Evolutionary conservation across 495 filamentous ascomycete species (phyloP).

Genomic region (Lasiosphaeris hirsuta): DNA sequence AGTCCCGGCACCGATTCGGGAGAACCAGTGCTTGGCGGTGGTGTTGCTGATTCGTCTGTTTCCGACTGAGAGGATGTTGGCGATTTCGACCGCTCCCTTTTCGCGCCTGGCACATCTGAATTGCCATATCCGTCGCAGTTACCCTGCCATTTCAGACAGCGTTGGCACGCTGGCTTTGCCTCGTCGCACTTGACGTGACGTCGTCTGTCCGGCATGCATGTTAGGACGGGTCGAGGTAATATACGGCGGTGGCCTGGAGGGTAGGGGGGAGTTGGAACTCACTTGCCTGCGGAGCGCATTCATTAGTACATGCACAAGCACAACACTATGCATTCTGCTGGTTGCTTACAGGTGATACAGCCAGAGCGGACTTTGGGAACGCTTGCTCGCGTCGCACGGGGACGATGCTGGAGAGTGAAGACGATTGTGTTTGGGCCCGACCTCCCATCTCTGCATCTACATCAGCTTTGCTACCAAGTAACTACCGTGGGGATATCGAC

Average conservation of each 20-base stretch:
- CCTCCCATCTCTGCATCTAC: not conserved
- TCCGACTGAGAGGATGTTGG: conserved; percentile 2
- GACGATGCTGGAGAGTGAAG: conserved; percentile 25
- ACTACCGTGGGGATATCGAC: no score
- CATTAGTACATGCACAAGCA: not conserved
- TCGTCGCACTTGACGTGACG: conserved; percentile 59
- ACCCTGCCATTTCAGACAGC: conserved; percentile 30
- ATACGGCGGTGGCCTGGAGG: not conserved
- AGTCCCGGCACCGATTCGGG: not conserved
- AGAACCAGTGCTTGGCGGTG: not conserved
- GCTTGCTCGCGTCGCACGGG: conserved; percentile 25
- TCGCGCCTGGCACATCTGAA: not conserved
- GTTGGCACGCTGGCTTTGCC: conserved; percentile 42
- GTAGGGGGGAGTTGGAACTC: conserved; percentile 3
- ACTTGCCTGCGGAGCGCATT: conserved; percentile 21
- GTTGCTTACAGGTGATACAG: conserved; percentile 47
- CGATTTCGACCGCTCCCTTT: conserved; percentile 3
- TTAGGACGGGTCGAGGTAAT: not conserved
- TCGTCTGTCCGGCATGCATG: conserved; percentile 16
- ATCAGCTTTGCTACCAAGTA: no score
- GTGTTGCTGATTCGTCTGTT: not conserved
- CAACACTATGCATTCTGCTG: not conserved
- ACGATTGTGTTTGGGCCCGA: conserved; percentile 17
- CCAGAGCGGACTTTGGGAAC: conserved; percentile 43
- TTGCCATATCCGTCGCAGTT: conserved; percentile 25